Evolutionary conservation across 768 basidiomycete species (phyloP).

Genomic region (Coprinopsis marcescibilis): DNA sequence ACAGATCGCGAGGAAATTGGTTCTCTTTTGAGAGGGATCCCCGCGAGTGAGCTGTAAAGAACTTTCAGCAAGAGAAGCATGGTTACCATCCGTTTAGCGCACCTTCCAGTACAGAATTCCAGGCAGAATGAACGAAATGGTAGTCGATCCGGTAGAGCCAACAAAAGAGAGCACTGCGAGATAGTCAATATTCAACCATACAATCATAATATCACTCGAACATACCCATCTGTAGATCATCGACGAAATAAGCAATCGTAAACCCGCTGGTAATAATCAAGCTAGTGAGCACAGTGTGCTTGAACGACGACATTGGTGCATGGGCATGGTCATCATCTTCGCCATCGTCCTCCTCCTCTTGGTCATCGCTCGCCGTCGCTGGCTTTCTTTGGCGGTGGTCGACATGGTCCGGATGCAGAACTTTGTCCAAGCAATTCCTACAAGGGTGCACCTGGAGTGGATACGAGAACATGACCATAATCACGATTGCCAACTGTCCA

Average conservation of each 20-base stretch:
- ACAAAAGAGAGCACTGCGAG: slow-evolving; percentile 86
- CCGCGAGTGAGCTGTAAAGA: slow-evolving; percentile 56
- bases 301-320: slow-evolving; percentile 58
- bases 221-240: slow-evolving; percentile 73
- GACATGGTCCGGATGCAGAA: slow-evolving; percentile 49
- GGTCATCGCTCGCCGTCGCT: slow-evolving; percentile 27
- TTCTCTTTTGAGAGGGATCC: slow-evolving; percentile 47
- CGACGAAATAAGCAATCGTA: slow-evolving; percentile 69
- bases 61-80: slow-evolving; percentile 7
- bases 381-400: slow-evolving; percentile 7
- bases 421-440: slow-evolving; percentile 86
- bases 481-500: slow-evolving; percentile 88
- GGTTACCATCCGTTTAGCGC: slow-evolving; percentile 4
- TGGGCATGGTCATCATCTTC: slow-evolving; percentile 51
- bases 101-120: slow-evolving; percentile 94
- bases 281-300: slow-evolving; percentile 65
- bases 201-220: slow-evolving; percentile 7
- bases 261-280: slow-evolving; percentile 63
- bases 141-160: slow-evolving; percentile 93
- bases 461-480: slow-evolving; percentile 88
- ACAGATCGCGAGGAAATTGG: slow-evolving; percentile 56
- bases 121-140: slow-evolving; percentile 93
- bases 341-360: slow-evolving; percentile 39
- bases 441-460: slow-evolving; percentile 94
- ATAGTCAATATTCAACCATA: background rate